Base-by-base conservation (phyloP, 2,329 filamentous ascomycete species). In the Fusarium denticulatum region DNA sequence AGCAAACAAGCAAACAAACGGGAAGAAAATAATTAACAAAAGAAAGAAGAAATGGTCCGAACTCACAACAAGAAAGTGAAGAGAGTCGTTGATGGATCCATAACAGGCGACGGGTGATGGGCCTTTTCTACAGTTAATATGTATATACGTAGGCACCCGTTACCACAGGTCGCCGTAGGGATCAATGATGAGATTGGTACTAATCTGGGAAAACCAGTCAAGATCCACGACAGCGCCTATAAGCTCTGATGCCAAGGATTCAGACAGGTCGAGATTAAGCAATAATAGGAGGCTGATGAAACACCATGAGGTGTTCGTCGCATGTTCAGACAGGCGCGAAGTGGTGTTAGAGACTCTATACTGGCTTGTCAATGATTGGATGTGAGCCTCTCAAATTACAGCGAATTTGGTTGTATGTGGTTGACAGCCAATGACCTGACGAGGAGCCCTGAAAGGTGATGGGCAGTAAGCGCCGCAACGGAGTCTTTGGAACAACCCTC, bases 31-130 rank as follows among this genome's bases (percentile, higher is more conserved):
- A 26, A 43, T 43, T 43, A 34, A 60, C 45, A 74, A 72, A 75
- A 68, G 76, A 68, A 74, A 62, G 69, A 71, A 74, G 59, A 66
- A 71, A 75, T 66, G 65, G 77, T 64, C 76, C 77, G 64, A 78
- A 90, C 89, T 89, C 85, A 92, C 90, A 92, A 82, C 82, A 90
- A 86, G 80, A 93, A 93, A 69, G 91, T 92, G 79, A 92, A 87
- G 75, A 93, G 88, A 67, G 91, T 91, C 28, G 90, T 92, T 46
- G 86, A 86, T 60, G 88, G 88, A 81, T 90, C 88, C 88, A 90
- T 89, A 79, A 52, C 55, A 71, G 72, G 66, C 60, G 60, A 60
- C 47, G 50, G 59, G 53, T 65, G 61, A 68, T 69, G 62, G 60
- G 63, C 28, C 47, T 36, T 71, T 56, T 39, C 64, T 67, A 47